Conservation (phyloP, 345 rosid genomes). For the Carallia pectinifolia region DNA sequence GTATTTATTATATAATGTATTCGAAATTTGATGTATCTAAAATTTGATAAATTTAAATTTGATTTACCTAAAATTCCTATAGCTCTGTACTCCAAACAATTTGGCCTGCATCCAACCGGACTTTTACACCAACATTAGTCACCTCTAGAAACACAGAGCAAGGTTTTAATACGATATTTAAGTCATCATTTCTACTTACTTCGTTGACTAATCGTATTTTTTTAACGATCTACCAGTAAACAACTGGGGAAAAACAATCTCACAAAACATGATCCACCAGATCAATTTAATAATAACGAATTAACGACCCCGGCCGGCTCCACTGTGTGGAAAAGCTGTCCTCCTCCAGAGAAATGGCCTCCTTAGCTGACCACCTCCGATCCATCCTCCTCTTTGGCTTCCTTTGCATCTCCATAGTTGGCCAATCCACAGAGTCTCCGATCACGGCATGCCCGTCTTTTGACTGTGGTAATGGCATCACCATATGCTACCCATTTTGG, state of each 20-base stretch:
- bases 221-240: neutral
- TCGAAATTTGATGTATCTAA: too few species aligned
- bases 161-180: neutral
- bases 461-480: constrained; percentile 22
- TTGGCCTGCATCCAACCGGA: too few species aligned
- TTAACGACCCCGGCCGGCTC: too few species aligned
- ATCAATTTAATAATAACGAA: too few species aligned
- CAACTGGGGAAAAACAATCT: too few species aligned
- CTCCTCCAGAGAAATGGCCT: constrained; percentile 5
- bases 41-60: too few species aligned
- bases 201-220: constrained; percentile 21
- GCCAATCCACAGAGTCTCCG: neutral
- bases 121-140: too few species aligned
- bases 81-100: too few species aligned
- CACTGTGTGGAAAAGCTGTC: too few species aligned
- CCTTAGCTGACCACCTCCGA: neutral
- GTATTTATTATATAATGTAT: too few species aligned
- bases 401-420: constrained; percentile 5
- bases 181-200: constrained; percentile 18
- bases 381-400: constrained; percentile 6
- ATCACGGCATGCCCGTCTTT: constrained; percentile 17
- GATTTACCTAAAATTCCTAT: too few species aligned
- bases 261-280: too few species aligned
- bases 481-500: constrained; percentile 32
- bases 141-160: neutral